Conservation (phyloP, 768 basidiomycete genomes). For the Boletus coccyginus region DNA sequence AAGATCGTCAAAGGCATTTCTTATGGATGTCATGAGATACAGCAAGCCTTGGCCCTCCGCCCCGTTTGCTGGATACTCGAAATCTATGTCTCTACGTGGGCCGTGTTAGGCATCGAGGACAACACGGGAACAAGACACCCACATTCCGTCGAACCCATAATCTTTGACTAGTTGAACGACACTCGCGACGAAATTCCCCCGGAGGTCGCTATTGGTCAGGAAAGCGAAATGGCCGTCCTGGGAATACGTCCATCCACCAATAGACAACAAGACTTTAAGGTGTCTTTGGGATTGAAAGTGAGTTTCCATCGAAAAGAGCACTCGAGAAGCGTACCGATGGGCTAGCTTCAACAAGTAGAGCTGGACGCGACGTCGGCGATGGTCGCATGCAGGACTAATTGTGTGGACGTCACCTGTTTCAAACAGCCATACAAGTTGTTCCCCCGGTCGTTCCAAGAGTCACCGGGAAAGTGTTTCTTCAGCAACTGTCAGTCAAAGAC, state of each 20-base stretch:
- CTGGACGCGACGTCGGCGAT: conserved; percentile 8
- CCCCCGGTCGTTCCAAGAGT: conserved; percentile 71
- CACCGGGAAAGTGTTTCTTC: conserved; percentile 69
- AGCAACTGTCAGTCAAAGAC: conserved; percentile 8
- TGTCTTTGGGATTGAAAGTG: conserved; percentile 29
- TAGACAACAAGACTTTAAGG: conserved; percentile 49
- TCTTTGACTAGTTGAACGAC: conserved; percentile 67
- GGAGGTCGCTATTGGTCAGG: conserved; percentile 47
- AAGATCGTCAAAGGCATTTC: conserved; percentile 60
- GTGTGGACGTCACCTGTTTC: conserved; percentile 57
- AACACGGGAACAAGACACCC: conserved; percentile 14
- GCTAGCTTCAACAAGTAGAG: conserved; percentile 57
- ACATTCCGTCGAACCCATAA: conserved; percentile 82
- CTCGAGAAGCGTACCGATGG: conserved; percentile 36
- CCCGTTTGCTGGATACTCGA: conserved; percentile 65
- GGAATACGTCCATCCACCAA: conserved; percentile 71
- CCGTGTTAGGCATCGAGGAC: not conserved
- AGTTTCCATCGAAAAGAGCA: not conserved
- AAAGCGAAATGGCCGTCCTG: conserved; percentile 67
- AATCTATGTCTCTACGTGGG: conserved; percentile 63
- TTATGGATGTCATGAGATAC: conserved; percentile 57
- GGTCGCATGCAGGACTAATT: not conserved
- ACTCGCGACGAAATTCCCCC: conserved; percentile 55
- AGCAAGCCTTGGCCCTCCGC: conserved; percentile 67
- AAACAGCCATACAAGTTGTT: conserved; percentile 81